Evolutionary conservation across 257 asterid species (phyloP).

Genomic region (Ocimum tenuiflorum): DNA sequence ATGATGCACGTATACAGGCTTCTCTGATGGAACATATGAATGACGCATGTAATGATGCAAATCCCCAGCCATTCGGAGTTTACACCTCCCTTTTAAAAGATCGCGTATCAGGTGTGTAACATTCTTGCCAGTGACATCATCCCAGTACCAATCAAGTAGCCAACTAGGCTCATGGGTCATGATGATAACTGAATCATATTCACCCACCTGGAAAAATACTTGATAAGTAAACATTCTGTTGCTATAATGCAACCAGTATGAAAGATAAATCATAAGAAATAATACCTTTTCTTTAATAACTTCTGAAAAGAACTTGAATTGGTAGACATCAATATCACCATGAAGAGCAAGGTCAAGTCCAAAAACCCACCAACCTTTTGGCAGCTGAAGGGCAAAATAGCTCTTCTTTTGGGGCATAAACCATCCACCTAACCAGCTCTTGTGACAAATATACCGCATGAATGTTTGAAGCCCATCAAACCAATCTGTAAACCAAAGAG

Average conservation of each 20-base stretch:
- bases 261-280: slow-evolving; percentile 5
- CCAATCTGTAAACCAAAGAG: slow-evolving; percentile 64
- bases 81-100: slow-evolving; percentile 81
- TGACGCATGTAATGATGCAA: slow-evolving; percentile 99
- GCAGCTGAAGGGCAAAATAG: slow-evolving; percentile 93
- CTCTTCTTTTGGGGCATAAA: slow-evolving; percentile 98
- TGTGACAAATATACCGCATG: slow-evolving; percentile 95
- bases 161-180: slow-evolving; percentile 98
- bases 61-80: slow-evolving; percentile 90
- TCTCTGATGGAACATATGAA: slow-evolving; percentile 67
- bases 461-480: slow-evolving; percentile 99
- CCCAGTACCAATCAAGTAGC: slow-evolving; percentile 96
- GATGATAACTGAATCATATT: slow-evolving; percentile 77
- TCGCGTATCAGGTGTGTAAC: slow-evolving; percentile 69
- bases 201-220: slow-evolving; percentile 52
- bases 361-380: slow-evolving; percentile 98
- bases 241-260: not conserved
- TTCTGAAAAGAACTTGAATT: slow-evolving; percentile 89
- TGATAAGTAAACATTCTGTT: not conserved
- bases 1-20: slow-evolving; percentile 79
- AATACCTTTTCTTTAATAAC: slow-evolving; percentile 76
- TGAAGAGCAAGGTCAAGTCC: slow-evolving; percentile 98
- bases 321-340: slow-evolving; percentile 85
- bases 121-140: slow-evolving; percentile 69
- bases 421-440: slow-evolving; percentile 99